A percentile compares a stretch with the other conserved stretches of the same genome.
These are phyloP conservation scores for Plasmodium cynomolgi DNA, from an alignment of 169 alveolate species.

Conservation along the genomic window DNA sequence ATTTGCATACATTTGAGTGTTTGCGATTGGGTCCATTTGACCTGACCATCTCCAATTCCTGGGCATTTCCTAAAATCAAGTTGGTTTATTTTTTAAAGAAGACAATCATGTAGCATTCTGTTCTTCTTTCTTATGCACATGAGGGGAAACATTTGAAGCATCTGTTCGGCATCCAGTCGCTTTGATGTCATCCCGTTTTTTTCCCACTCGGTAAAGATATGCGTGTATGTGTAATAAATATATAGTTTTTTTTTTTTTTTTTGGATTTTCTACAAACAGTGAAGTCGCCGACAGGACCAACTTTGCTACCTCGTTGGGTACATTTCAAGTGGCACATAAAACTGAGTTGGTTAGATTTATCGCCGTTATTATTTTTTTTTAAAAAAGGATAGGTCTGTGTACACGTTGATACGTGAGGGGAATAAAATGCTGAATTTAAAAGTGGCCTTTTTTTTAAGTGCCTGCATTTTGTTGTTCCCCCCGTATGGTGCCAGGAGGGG, in stretches of 20 bases:
- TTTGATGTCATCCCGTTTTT: background rate
- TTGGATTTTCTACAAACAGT: background rate
- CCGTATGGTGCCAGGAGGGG: background rate
- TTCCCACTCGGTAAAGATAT: background rate
- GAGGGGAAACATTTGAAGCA: background rate
- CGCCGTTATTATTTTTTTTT: background rate
- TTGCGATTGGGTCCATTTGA: background rate
- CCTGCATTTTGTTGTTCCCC: background rate
- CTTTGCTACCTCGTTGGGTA: background rate
- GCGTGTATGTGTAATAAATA: background rate
- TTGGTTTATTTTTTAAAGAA: background rate
- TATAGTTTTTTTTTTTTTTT: background rate
- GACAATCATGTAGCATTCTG: background rate
- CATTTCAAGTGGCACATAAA: background rate
- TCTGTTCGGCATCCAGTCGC: background rate
- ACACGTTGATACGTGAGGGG: background rate
- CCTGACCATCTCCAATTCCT: background rate
- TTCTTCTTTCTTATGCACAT: background rate
- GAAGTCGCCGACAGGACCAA: background rate
- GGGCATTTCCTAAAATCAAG: background rate
- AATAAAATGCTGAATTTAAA: slow-evolving; percentile 2
- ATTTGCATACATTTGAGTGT: background rate
- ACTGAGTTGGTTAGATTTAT: background rate
- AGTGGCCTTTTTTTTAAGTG: slow-evolving; percentile 12
- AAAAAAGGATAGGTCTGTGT: background rate